Evolutionary conservation across 2,329 filamentous ascomycete genomes (phyloP), one percentile per base, ranked within the genome.

Genomic region (Trichoderma oligosporum): DNA sequence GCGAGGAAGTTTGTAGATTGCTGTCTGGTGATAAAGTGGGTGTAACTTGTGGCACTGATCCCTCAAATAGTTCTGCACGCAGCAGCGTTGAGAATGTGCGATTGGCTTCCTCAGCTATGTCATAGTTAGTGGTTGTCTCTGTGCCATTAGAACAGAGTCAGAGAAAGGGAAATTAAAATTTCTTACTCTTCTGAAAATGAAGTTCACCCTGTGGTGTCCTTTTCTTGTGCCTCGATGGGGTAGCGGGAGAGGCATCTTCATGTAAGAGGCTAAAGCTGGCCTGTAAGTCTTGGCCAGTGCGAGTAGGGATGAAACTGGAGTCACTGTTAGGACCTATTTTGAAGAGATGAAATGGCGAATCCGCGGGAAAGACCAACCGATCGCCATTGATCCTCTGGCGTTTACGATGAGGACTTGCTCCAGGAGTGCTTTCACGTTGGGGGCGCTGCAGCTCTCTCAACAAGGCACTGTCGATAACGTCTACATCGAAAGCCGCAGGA

Each of bases 241-340:
- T 96, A 11, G 93, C 89, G 18, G 94, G 94, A 18, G 93, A 97
- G 36, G 88, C 91, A 70, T 96, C 91, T 61, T 97, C 93, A 68
- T 96, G 89, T 25, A 97, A 79, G 56, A 97, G 77, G 69, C 86
- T 96, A 74, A 94, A 97, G 72, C 91, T 95, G 53, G 93, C 91
- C 70, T 93, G 89, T 22, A 97, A 78, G 72, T 99, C 94, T 72
- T 96, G 91, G 5, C 93, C 94, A 62, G 92, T 87, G 39, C 94
- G 84, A 65, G 94, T 95, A 25, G 94, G 94, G 64, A 99, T 97
- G 70, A 99, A 99, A 66, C 94, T 96, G 69, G n/a, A 58, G 49
- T 33, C 16, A 44, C 41, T 46, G 63, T 71, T 55, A 73, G 67
- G 8, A 14, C 25, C 11, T 5, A 16, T 22, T 41, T 14, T 7